phyloP scores from a whole-genome alignment of 1,284 basidiomycete species.

The Cutaneotrichosporon arboriforme region DNA sequence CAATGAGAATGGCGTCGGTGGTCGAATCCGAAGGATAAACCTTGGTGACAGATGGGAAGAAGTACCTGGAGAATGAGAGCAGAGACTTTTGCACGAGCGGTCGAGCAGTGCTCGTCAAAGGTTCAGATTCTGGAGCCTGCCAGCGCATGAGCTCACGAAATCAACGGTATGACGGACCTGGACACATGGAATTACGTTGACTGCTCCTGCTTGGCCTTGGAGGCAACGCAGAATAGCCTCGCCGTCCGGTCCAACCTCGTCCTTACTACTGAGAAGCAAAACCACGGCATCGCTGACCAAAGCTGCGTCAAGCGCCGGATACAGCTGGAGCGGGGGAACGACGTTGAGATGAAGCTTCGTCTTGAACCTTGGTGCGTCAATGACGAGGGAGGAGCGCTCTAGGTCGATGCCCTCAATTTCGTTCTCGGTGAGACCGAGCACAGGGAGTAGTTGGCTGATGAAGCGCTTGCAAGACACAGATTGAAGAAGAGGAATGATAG shows the following conservation, averaged over 20 bases:
- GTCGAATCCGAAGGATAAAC: conserved; percentile 50
- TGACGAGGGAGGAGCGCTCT: conserved; percentile 53
- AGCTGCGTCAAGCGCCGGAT: conserved; percentile 76
- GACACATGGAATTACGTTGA: conserved; percentile 56
- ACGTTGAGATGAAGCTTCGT: conserved; percentile 81
- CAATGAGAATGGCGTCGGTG: conserved; percentile 64
- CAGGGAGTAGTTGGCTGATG: conserved; percentile 64
- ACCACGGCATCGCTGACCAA: conserved; percentile 87
- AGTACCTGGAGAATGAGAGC: conserved; percentile 89
- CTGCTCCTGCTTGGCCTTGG: conserved; percentile 64
- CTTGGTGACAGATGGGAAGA: conserved; percentile 74
- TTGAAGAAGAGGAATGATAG: conserved; percentile 45
- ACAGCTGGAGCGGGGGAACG: conserved; percentile 64
- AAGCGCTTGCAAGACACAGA: conserved; percentile 60
- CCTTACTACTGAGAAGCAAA: conserved; percentile 58
- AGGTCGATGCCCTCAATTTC: conserved; percentile 38
- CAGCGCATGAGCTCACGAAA: background rate
- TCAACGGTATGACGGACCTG: conserved; percentile 40
- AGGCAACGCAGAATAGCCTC: conserved; percentile 85
- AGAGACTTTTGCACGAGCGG: conserved; percentile 71
- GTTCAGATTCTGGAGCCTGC: conserved; percentile 38
- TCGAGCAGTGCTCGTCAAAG: conserved; percentile 55
- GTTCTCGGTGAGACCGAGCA: conserved; percentile 58
- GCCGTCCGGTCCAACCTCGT: conserved; percentile 60
- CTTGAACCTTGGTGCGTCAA: conserved; percentile 80